Conservation (phyloP, 2,329 filamentous ascomycete species). For the Zasmidium angulare region DNA sequence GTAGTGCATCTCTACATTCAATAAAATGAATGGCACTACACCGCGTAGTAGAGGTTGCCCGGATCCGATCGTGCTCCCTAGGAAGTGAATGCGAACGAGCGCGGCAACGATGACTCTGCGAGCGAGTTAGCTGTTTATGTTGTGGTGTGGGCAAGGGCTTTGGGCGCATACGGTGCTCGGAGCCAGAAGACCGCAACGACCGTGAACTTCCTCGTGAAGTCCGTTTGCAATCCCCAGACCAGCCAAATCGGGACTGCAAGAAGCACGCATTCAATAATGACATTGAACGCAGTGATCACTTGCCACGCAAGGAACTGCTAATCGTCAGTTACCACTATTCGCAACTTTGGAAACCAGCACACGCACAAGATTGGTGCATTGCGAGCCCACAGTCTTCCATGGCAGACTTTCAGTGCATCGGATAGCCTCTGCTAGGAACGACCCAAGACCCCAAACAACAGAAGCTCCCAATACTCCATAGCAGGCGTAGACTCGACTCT, state of each 20-base stretch:
- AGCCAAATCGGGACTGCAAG: constrained; percentile 27
- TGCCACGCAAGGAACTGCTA: constrained; percentile 18
- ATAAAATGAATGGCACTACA: constrained; percentile 24
- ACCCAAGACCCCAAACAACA: constrained; percentile 20
- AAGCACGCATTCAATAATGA: constrained; percentile 22
- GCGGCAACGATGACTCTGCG: constrained; percentile 18
- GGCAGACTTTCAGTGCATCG: constrained; percentile 17
- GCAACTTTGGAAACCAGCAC: neutral
- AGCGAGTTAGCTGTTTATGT: neutral
- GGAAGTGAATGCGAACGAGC: constrained; percentile 18
- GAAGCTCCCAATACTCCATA: constrained; percentile 18
- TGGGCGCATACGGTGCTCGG: constrained; percentile 10
- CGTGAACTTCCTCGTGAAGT: constrained; percentile 18
- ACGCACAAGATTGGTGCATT: constrained; percentile 18
- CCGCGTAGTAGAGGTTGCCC: constrained; percentile 18
- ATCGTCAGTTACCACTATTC: constrained; percentile 1
- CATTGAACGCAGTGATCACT: constrained; percentile 24
- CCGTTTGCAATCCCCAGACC: constrained; percentile 23
- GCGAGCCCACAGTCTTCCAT: constrained; percentile 20
- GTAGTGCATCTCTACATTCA: constrained; percentile 29
- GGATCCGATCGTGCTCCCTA: constrained; percentile 12
- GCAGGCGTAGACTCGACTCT: constrained; percentile 20
- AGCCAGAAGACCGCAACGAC: constrained; percentile 25
- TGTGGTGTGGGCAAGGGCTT: too few species aligned
- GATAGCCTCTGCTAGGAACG: constrained; percentile 18